Evolutionary conservation across 805 yeast genomes (phyloP), one percentile per base, ranked within the genome.

Genomic region (Yarrowia osloensis): DNA sequence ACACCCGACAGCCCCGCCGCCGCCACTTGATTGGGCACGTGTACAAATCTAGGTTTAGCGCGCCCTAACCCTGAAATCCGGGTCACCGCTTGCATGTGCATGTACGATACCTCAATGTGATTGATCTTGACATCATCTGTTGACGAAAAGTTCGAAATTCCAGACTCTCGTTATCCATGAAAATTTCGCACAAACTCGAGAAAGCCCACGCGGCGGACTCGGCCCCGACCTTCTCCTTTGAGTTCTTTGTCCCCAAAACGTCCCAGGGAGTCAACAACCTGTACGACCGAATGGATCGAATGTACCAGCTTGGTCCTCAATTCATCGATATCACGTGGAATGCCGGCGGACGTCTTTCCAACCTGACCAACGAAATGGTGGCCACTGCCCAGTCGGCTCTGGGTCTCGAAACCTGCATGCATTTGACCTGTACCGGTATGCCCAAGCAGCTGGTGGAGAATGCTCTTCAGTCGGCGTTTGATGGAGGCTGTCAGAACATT

Each of bases 281-380:
- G 68, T 94, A 93, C 79, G 98, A 95, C 77, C 84, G 99, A 75
- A 94, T 95, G 93, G 98, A 95, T 75, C 86, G 97, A 77, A 95
- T 95, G 99, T 91, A 90, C 77, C 91, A 90, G 70, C 81, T 91
- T 73, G 88, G 87, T 70, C 99, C 99, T 1, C 86, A 90, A 70
- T 95, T 95, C 77, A 87, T 95, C 68, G 99, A 95, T 75, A 90
- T 95, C 70, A 95, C 99, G 0, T 95, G 99, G 99, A 94, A 94
- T 74, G 99, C 99, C 3, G 99, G 99, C 46, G 98, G 98, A 6
- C 83, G 96, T 31, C 78, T 89, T 61, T 87, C 96, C 15, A 86
- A 86, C 49, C 80, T 92, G 70, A 92, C 99, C 26, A 89, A 92
- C 39, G 98, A 95, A 71, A 88, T 95, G 85, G 96, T 95, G 5